Evolutionary conservation across 495 filamentous ascomycete species (phyloP).

Genomic region (Extremus antarcticus): DNA sequence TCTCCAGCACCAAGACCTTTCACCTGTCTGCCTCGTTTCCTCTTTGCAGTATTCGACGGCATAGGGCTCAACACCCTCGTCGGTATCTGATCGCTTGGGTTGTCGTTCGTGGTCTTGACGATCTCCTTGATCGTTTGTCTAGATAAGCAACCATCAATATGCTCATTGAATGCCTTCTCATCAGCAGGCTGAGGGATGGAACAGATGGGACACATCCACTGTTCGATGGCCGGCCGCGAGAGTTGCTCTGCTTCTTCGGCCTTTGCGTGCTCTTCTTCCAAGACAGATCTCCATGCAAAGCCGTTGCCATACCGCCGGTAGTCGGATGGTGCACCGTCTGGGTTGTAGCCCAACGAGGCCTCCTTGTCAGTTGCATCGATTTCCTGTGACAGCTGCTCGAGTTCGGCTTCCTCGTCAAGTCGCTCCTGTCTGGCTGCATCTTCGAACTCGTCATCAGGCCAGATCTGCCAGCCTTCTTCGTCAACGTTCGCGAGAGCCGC

Average conservation of each 20-base stretch:
- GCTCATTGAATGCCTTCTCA: constrained; percentile 75
- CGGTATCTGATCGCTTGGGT: neutral
- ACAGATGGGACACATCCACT: constrained; percentile 88
- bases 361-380: neutral
- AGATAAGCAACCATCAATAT: constrained; percentile 90
- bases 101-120: constrained; percentile 39
- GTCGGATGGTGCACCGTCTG: constrained; percentile 6
- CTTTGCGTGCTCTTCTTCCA: constrained; percentile 8
- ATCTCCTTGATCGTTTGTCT: constrained; percentile 73
- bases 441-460: constrained; percentile 61
- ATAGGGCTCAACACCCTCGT: neutral
- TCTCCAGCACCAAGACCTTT: too few relatives aligned
- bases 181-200: constrained; percentile 57
- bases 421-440: constrained; percentile 51
- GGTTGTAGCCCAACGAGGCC: neutral
- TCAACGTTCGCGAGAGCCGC: constrained; percentile 17
- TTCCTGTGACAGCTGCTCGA: constrained; percentile 56
- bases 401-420: constrained; percentile 52
- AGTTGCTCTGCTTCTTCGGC: constrained; percentile 6
- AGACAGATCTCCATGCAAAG: constrained; percentile 39
- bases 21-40: constrained; percentile 19
- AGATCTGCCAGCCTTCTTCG: constrained; percentile 50
- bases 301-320: constrained; percentile 16
- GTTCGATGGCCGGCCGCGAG: constrained; percentile 29
- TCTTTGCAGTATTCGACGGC: constrained; percentile 10